A percentile compares a stretch with the other conserved stretches of the same genome.
Evolutionary conservation across 169 alveolate species (phyloP).

Genomic region (Plasmodium berghei): DNA sequence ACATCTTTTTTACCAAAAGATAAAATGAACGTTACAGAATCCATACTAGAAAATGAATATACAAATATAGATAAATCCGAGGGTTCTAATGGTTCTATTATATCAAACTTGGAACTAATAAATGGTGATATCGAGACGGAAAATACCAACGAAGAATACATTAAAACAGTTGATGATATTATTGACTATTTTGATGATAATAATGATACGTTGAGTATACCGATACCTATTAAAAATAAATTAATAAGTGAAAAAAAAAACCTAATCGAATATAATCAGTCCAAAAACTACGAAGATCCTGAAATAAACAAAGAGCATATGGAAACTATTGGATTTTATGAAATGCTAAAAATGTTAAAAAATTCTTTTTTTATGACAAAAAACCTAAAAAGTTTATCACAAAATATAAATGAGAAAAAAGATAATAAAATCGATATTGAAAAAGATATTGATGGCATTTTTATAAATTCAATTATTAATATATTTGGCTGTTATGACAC

Average conservation of each 20-base stretch:
- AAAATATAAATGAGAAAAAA: constrained; percentile 5
- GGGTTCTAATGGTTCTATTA: constrained; percentile 24
- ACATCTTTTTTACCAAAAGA: constrained; percentile 58
- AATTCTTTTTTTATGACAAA: constrained; percentile 43
- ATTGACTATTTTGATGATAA: constrained; percentile 26
- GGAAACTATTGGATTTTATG: constrained; percentile 17
- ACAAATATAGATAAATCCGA: constrained; percentile 19
- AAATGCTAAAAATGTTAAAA: constrained; percentile 33
- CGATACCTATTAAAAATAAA: constrained; percentile 22
- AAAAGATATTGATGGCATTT: constrained; percentile 22
- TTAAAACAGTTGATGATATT: constrained; percentile 50
- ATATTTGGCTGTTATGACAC: constrained; percentile 40
- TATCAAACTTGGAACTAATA: constrained; percentile 43
- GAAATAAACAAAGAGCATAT: not conserved
- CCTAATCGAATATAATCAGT: not conserved
- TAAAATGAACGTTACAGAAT: constrained; percentile 34
- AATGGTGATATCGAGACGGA: constrained; percentile 9
- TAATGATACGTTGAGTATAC: constrained; percentile 12
- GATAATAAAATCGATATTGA: not conserved
- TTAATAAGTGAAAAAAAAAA: constrained; percentile 37
- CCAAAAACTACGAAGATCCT: not conserved
- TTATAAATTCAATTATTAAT: constrained; percentile 21
- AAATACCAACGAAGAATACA: constrained; percentile 21
- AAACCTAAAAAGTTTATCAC: constrained; percentile 13
- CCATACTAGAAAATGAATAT: constrained; percentile 47